phyloP scores from a whole-genome alignment of 805 yeast species.

The Lipomyces orientalis region DNA sequence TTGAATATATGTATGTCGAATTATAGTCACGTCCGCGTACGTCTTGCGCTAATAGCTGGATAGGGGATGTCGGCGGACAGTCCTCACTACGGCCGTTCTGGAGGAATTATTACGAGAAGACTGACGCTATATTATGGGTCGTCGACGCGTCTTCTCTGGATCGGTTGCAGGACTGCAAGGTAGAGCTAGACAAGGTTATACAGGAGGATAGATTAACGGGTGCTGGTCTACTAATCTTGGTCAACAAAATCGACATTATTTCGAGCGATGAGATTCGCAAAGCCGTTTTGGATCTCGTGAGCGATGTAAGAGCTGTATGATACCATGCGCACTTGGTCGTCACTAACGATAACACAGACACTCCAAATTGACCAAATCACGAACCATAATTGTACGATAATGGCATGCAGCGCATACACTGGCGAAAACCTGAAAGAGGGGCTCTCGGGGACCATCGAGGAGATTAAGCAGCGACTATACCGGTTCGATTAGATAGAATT shows the following conservation, averaged over 20 bases:
- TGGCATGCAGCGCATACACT: conserved; percentile 58
- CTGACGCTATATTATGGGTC: conserved; percentile 84
- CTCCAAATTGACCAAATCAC: conserved; percentile 47
- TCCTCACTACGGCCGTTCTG: conserved; percentile 81
- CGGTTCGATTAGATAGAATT: conserved; percentile 24
- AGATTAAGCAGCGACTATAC: conserved; percentile 50
- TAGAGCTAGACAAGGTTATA: conserved; percentile 67
- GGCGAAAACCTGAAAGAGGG: conserved; percentile 51
- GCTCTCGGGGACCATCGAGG: conserved; percentile 53
- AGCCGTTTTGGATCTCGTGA: conserved; percentile 23
- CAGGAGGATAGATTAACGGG: conserved; percentile 74
- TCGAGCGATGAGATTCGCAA: conserved; percentile 37
- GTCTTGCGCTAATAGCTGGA: conserved; percentile 3
- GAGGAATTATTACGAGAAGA: conserved; percentile 88
- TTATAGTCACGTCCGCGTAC: not conserved
- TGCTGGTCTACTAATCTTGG: conserved; percentile 65
- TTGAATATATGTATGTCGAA: conserved; percentile 46
- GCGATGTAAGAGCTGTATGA: conserved; percentile 14
- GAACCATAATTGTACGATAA: conserved; percentile 51
- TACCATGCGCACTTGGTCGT: not conserved
- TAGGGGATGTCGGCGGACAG: conserved; percentile 93
- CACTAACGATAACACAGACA: conserved; percentile 13
- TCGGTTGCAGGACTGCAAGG: conserved; percentile 66
- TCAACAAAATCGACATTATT: conserved; percentile 76
- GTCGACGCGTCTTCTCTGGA: conserved; percentile 68